Evolutionary conservation across 2,329 filamentous ascomycete species (phyloP), one percentile per base, ranked within the genome.

Genomic region (Rhexocercosporidium sp.): DNA sequence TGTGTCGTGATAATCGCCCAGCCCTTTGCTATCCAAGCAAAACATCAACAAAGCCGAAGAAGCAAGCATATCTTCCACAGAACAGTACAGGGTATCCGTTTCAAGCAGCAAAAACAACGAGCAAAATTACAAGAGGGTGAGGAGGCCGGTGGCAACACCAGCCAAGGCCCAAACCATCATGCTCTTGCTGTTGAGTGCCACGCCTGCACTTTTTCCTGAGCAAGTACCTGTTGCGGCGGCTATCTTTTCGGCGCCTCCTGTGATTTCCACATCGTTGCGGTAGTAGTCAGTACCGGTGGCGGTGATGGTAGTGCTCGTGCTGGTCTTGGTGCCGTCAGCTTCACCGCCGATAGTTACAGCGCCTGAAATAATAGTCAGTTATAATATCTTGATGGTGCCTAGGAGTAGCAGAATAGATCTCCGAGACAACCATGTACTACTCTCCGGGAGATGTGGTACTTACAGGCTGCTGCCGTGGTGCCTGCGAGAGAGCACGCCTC

Each of bases 191-290:
- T 22, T 64, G 4, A 59, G 3, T 1, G 11, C 27, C 14, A 41
- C 22, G 16, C 20, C 62, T 22, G 62, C 62, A 14, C 25, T 46
- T 16, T 49, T 53, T n/a, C 12, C 29, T 22, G 46, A 31, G 46
- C 63, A 65, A 25, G 63, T 53, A 8, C n/a, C 63, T 3, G 64
- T 56, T 8, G 57, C 64, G 31, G n/a, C 27, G 14, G 64, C 64
- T 14, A 57, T 66, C 64, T 66, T 66, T 27, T 66, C 64, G 16
- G 64, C 64, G 9, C 57, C 64, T 3, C 47, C 64, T 6, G 64
- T 66, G 34, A 66, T 66, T 7, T 57, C 47, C 31, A 66, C 64
- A 34, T 66, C 64, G 47, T 27, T 57, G n/a, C 64, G 57, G 49
- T 61, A 49, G 49, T 66, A 66, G n/a, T 12, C 29, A 0, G 57